Evolutionary conservation across 495 filamentous ascomycete species (phyloP).

Genomic region (Trichoderma gamsii): DNA sequence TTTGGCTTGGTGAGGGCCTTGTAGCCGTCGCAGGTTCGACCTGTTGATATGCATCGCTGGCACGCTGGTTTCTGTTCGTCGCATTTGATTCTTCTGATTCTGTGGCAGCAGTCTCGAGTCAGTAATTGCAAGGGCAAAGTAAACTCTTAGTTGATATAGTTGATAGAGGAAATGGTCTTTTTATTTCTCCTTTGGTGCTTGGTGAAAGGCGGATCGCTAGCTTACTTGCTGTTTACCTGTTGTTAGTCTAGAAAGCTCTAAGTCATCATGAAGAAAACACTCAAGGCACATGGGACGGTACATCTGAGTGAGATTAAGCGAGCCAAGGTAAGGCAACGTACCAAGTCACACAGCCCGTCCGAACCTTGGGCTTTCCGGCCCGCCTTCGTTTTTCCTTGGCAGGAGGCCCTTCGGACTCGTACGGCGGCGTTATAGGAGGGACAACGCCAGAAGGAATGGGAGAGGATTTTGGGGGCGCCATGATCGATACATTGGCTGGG

Average conservation of each 20-base stretch:
- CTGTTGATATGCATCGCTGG: conserved; percentile 36
- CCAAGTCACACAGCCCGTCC: conserved; percentile 10
- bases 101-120: not conserved
- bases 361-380: conserved; percentile 11
- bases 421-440: conserved; percentile 4
- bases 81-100: conserved; percentile 28
- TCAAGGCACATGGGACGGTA: not conserved
- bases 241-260: not conserved
- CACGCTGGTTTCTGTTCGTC: conserved; percentile 43
- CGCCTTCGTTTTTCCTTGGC: conserved; percentile 5
- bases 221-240: conserved; percentile 2
- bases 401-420: not conserved
- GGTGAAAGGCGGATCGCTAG: not conserved
- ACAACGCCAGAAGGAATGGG: not conserved
- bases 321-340: not conserved
- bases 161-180: not conserved
- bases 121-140: not conserved
- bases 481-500: conserved; percentile 5
- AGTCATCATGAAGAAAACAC: not conserved
- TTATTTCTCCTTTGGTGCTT: not conserved
- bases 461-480: conserved; percentile 3
- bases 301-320: not conserved
- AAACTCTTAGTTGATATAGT: no score
- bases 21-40: conserved; percentile 43
- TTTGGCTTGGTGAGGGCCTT: not conserved